These are phyloP conservation scores for Paraphoma sp. DNA, from an alignment of 2,329 filamentous ascomycete species.

Conservation along the genomic window DNA sequence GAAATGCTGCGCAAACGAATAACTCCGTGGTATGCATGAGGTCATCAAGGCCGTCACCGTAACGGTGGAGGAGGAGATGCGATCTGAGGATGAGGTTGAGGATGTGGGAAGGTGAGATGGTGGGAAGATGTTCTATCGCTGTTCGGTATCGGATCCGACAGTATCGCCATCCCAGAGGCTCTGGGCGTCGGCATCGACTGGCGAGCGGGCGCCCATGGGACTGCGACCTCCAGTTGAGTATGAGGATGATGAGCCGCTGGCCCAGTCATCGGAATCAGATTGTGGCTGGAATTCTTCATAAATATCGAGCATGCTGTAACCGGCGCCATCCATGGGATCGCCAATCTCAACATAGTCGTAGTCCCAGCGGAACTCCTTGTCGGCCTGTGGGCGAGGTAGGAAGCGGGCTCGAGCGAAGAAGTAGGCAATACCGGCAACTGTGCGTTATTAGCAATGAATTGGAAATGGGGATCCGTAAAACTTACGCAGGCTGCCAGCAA, in stretches of 20 bases:
- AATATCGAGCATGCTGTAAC: slow-evolving; percentile 62
- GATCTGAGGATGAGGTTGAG: slow-evolving; percentile 29
- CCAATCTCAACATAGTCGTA: slow-evolving; percentile 93
- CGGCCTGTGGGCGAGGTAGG: slow-evolving; percentile 79
- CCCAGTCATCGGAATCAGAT: slow-evolving; percentile 86
- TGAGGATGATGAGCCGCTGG: slow-evolving; percentile 80
- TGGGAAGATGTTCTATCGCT: slow-evolving; percentile 28
- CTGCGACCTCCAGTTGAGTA: slow-evolving; percentile 71
- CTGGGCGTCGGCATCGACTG: slow-evolving; percentile 62
- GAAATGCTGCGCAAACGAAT: slow-evolving; percentile 44
- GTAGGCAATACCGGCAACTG: slow-evolving; percentile 74
- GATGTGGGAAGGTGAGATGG: slow-evolving; percentile 9
- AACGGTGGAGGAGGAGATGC: slow-evolving; percentile 22
- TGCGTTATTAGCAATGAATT: slow-evolving; percentile 29
- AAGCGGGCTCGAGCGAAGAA: slow-evolving; percentile 82
- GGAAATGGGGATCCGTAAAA: not conserved
- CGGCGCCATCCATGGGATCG: slow-evolving; percentile 60
- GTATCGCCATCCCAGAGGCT: slow-evolving; percentile 65
- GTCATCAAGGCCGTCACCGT: slow-evolving; percentile 42
- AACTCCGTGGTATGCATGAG: slow-evolving; percentile 47
- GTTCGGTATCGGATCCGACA: slow-evolving; percentile 55
- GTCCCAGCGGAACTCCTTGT: slow-evolving; percentile 90
- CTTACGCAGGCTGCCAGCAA: slow-evolving; percentile 75
- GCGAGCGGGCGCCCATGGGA: slow-evolving; percentile 54
- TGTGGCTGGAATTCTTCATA: slow-evolving; percentile 59